Conservation (phyloP, 23 red algal genomes). For the Gracilaria caudata region DNA sequence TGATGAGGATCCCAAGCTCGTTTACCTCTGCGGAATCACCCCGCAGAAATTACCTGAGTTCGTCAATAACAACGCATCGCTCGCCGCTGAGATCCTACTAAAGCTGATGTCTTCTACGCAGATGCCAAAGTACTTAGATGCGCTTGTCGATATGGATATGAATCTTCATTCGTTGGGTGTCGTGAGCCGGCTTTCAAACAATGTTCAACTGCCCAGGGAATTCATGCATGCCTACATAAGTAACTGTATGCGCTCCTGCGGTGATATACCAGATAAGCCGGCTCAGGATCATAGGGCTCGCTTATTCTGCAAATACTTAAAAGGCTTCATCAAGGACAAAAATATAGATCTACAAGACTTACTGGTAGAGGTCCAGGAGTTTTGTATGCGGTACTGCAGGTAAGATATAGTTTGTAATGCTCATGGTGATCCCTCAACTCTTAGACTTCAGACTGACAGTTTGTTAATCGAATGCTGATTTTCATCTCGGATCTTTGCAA, state of each 20-base stretch:
- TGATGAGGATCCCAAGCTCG: constrained; percentile 70
- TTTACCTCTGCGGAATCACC: constrained; percentile 80
- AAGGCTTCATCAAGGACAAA: constrained; percentile 90
- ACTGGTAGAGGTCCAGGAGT: constrained; percentile 85
- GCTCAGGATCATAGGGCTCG: constrained; percentile 77
- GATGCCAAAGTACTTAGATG: constrained; percentile 78
- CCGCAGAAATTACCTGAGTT: constrained; percentile 87
- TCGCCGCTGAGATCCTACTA: constrained; percentile 83
- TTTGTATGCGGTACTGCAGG: constrained; percentile 88
- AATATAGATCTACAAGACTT: constrained; percentile 84
- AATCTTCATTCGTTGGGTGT: constrained; percentile 90
- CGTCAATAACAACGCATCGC: constrained; percentile 84
- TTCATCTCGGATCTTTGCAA: background rate
- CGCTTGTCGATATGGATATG: constrained; percentile 89
- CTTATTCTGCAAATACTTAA: constrained; percentile 78
- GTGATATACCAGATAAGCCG: constrained; percentile 80
- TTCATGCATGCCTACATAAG: constrained; percentile 85
- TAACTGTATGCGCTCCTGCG: constrained; percentile 87
- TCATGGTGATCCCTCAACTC: background rate
- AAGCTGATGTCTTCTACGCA: constrained; percentile 66
- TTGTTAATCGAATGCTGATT: background rate
- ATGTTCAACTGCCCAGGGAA: constrained; percentile 82
- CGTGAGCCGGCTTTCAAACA: constrained; percentile 76
- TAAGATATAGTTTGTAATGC: background rate
- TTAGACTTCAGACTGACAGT: background rate